Evolutionary conservation across 306 rosid species (phyloP), one percentile per base, ranked within the genome.

Genomic region (Corylus heterophylla): DNA sequence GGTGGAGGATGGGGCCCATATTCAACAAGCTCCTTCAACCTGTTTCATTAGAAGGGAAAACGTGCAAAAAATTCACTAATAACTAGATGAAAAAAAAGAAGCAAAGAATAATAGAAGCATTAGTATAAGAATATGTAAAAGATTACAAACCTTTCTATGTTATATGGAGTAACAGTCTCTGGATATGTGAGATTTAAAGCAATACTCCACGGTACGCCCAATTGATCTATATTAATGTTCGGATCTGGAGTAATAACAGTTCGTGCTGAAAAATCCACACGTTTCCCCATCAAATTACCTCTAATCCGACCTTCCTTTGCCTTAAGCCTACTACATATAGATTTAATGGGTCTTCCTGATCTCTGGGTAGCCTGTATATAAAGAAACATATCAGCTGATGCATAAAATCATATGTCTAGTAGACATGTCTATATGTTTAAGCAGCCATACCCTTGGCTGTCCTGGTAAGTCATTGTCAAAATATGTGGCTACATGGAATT

Each of bases 281-380:
- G 88, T 71, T 95, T 95, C 50, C 99, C 99, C 99, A 95, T 95
- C 89, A 95, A 85, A 79, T 95, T 95, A 52, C 99, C 99, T 81
- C 99, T 95, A 62, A 95, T 95, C 48, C 99, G 94, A n/a, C 99
- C 99, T 87, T 95, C 99, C 80, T 95, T 95, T 17, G 99, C 99
- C 89, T 95, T 95, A 37, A 95, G 98, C 89, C 99, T 95, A 84
- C 99, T 95, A 79, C 99, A 95, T 54, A 95, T 95, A 45, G 99
- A 95, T 84, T 95, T 95, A 49, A 95, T 95, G 42, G 99, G 99
- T 78, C 99, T 90, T 77, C 99, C 99, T 2, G 99, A 95, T 85
- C 99, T 90, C 80, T 95, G 99, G 35, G 98, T 93, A 54, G 98
- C 99, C 99, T 95, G 85, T 54, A 80, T 55, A 76, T 48, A 66